Evolutionary conservation across 1,284 basidiomycete species (phyloP), one percentile per base, ranked within the genome.

Genomic region (Malassezia psittaci): DNA sequence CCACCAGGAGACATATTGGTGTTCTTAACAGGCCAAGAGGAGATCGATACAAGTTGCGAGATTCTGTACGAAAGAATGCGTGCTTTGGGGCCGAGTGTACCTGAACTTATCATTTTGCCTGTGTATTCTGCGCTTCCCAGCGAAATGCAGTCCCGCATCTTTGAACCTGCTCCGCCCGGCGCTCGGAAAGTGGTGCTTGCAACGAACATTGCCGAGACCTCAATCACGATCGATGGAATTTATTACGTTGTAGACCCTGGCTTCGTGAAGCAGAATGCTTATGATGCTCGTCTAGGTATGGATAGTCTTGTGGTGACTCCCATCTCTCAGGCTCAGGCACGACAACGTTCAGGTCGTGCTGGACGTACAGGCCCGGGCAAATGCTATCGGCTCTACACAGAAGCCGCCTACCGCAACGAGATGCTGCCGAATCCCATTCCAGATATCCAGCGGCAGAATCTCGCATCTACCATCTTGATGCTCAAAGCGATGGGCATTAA

Each of bases 401-500:
- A 98, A 76, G 88, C 90, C 2, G 93, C 94, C 6, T 98, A 88
- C 78, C 83, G 90, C 16, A 98, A 98, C 77, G 93, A 98, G 77
- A 96, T 98, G 91, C 78, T 96, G 51, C 89, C 91, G n/a, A 94
- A 86, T 62, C 88, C 90, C 5, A 91, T 96, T 57, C 93, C 93
- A 3, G 93, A 98, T 75, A 96, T 98, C 64, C 93, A 96, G 76
- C 83, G 93, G 19, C 91, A 90, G 61, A 96, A 96, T 76, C 77
- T 98, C 63, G 83, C 91, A 4, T 82, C 85, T 48, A 96, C 91
- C 1, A 96, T 99, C 69, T 78, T 98, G 16, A 87, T 90, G 77
- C 80, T 99, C 60, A 98, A 98, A 75, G 91, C 94, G 2, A 96
- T 99, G 91, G 94, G 94, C 34, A 84, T 99, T 78, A 98, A 98